Conservation (phyloP, 2,329 filamentous ascomycete species). For the Penicillium sp. region DNA sequence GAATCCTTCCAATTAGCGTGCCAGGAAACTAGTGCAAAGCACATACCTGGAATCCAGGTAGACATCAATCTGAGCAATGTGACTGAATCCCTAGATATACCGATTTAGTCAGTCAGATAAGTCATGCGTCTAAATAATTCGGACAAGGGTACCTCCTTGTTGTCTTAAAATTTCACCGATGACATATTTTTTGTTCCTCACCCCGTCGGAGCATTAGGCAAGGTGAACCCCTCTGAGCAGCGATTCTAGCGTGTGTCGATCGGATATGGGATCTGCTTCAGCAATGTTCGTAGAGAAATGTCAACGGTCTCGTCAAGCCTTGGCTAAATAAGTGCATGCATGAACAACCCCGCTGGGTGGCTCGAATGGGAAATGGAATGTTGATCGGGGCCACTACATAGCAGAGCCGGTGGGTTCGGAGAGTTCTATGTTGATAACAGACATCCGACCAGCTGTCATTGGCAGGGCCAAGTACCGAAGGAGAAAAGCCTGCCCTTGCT, state of each 20-base stretch:
- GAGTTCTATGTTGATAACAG: constrained; percentile 3
- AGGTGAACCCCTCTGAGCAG: too few relatives aligned
- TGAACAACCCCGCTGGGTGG: background rate
- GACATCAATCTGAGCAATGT: constrained; percentile 14
- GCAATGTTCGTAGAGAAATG: background rate
- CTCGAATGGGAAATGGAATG: constrained; percentile 17
- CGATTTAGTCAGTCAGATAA: background rate
- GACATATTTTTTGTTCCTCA: background rate
- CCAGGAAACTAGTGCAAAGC: background rate
- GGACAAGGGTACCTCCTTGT: background rate
- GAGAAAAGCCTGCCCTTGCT: background rate
- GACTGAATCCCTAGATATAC: constrained; percentile 14
- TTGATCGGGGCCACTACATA: constrained; percentile 10
- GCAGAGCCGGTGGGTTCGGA: background rate
- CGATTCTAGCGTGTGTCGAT: background rate
- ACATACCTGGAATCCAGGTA: constrained; percentile 15
- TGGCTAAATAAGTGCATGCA: background rate
- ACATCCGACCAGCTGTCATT: constrained; percentile 4
- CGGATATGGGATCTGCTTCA: background rate
- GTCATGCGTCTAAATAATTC: background rate
- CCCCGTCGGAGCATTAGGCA: background rate
- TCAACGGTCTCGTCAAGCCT: background rate
- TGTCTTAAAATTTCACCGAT: background rate
- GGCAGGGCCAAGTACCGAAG: background rate
- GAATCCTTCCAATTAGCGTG: background rate